Base-by-base conservation (phyloP, 73 alveolate genomes). In the Paramecium primaurelia region DNA sequence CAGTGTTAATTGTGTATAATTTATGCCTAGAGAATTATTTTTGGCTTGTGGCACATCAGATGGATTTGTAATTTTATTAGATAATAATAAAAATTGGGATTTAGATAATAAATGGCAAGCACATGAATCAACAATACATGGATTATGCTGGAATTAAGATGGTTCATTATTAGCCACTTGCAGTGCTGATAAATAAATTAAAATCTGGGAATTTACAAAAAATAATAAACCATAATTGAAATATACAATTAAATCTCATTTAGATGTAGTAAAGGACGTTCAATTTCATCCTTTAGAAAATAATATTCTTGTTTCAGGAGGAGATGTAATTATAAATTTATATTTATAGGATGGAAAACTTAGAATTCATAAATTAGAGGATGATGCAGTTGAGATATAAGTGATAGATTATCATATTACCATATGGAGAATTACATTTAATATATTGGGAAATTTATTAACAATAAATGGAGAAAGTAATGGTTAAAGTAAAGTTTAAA, bases 111-210 rank as follows among this genome's bases (percentile, higher is more conserved):
- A 36, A 26, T 80, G 73, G 73, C 16, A 45, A 14, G 91, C 91
- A 38, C 91, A 80, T 80, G 91, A 80, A 28, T 40, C 91, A n/a
- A 45, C 71, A 11, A 47, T 80, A 32, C 91, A 80, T 47, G 91
- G 91, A 26, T 40, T 80, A 80, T 34, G 75, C 20, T 80, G 91
- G 91, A 80, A 36, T 47, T 12, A 80, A 16, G 73, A 80, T 49
- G 87, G 87, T 37, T 92, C 36, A 26, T 58, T 58, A 2, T 75
- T 93, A n/a, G 98, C 98, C 1, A 89, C 96, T 2, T 95, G 96
- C 18, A 69, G 96, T 18, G 38, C 94, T 30, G 98, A 95, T 93
- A 58, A 94, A 49, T 92, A 94, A 3, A 83, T 95, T 34, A 93
- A 92, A 47, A 47, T 95, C 10, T 95, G 96, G 97, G 94, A 91